Base-by-base conservation (phyloP, 176 grass and related monocot species). In the Avena atlantica region DNA sequence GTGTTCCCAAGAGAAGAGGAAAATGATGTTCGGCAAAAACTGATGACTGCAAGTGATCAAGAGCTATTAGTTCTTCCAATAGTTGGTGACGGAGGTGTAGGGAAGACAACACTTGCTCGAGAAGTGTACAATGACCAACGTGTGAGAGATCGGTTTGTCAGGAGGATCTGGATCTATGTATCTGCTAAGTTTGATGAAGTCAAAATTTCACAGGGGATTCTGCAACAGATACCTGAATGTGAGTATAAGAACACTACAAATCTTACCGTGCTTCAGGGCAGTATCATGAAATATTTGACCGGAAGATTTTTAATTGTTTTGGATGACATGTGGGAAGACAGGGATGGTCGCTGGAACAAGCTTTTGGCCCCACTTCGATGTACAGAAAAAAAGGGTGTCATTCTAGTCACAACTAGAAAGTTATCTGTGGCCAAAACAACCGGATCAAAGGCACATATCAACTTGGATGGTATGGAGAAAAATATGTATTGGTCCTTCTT, bases 251-350 rank as follows among this genome's bases (percentile, higher is more conserved):
- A 27, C 0, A 59, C 42, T 5, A 56, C 23, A 4, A 89, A 72
- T 23, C 52, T 93, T 6, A 76, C 42, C 47, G 57, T 68, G 79
- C 84, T 93, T 20, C 84, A 90, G 40, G 6, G 36, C 31, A 19
- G 9, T 37, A 72, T 93, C 70, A 84, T 71, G 24, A 58, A 69
- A 78, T 44, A 64, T 42, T 83, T 93, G 86, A 45, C 31, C 34
- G 64, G 78, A 85, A 78, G 77, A 11, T 93, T 93, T 82, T 56
- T 90, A 29, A 45, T 93, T 74, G 86, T 93, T 47, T 44, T 93
- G 77, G 92, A 93, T 91, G 89, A 93, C 82, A 75, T 91, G 44
- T 91, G 92, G 89, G 76, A 93, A 79, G 89, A 87, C 12, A 76
- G 25, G 8, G 65, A 93, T 70, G 37, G 64, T 55, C 77, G 89